Base-by-base conservation (phyloP, 441 rosid species). In the Melastoma candidum region DNA sequence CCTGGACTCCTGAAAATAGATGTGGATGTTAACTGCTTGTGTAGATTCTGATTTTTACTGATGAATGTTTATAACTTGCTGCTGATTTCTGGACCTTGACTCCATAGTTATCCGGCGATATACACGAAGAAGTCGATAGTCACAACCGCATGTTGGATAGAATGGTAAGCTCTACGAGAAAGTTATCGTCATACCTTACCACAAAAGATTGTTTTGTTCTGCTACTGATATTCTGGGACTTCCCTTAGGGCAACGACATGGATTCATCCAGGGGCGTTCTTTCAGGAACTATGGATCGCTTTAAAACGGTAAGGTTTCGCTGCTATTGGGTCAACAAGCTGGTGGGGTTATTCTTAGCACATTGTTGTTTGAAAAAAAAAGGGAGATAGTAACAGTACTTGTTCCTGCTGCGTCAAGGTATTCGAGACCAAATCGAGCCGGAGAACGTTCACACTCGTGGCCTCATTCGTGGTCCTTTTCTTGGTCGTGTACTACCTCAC, bases 241-340 rank as follows among this genome's bases (percentile, higher is more conserved):
- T 57, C 61, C 36, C 64, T 68, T 63, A 94, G 99, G 99, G 99
- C 27, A 85, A 87, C 68, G 93, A 83, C 63, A 94, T 90, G 99
- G 99, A 94, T 81, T 53, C 99, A 47, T 90, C 99, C 11, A 78
- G 99, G 66, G 99, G 99, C 54, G 44, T 85, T 47, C 85, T 90
- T 43, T 90, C 97, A 8, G 95, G 99, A 72, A 94, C 99, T 25
- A 90, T 94, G 96, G 99, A 90, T 70, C 83, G 85, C 57, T 82
- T 94, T 66, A 94, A 94, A 77, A 90, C 68, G 85, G 99, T 90
- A 76, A 29, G 59, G 61, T 32, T 46, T 9, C 13, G 46, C 44
- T 65, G 3, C 46, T 17, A 7, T 22, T 13, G 56, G 51, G 5
- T 11, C 13, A 14, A 25, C 11, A 46, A 47, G 7, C 11, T n/a